A percentile compares a stretch with the other conserved stretches of the same genome.
Conservation (phyloP, 495 filamentous ascomycete genomes). For the Peziza echinospora region DNA sequence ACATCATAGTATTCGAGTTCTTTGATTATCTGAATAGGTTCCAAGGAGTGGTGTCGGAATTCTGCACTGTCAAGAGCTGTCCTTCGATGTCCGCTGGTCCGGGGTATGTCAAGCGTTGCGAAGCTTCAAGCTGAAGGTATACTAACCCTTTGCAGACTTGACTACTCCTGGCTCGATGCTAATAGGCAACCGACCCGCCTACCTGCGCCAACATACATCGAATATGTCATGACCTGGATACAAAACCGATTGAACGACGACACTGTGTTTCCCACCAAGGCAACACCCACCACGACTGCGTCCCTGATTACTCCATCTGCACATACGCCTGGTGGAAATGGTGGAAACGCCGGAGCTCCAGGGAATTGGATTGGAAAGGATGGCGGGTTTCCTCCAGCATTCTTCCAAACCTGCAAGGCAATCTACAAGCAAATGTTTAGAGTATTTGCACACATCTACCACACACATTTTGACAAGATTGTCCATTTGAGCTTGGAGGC, state of each 20-base stretch:
- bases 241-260: slow-evolving; percentile 49
- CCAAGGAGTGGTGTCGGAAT: slow-evolving; percentile 18
- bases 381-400: slow-evolving; percentile 53
- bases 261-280: slow-evolving; percentile 45
- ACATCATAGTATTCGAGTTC: slow-evolving; percentile 16
- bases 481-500: slow-evolving; percentile 43
- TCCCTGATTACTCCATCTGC: slow-evolving; percentile 28
- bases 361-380: slow-evolving; percentile 48
- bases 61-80: slow-evolving; percentile 46
- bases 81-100: slow-evolving; percentile 54
- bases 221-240: slow-evolving; percentile 55
- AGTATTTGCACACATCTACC: slow-evolving; percentile 53
- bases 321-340: slow-evolving; percentile 11
- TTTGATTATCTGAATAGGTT: slow-evolving; percentile 20
- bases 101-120: slow-evolving; percentile 29
- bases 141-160: slow-evolving; percentile 28
- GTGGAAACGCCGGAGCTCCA: slow-evolving; percentile 3
- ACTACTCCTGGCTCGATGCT: slow-evolving; percentile 50
- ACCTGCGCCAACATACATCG: slow-evolving; percentile 47
- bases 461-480: slow-evolving; percentile 41
- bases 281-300: slow-evolving; percentile 22
- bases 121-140: slow-evolving; percentile 1
- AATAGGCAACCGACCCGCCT: slow-evolving; percentile 31
- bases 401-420: slow-evolving; percentile 46
- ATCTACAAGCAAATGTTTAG: slow-evolving; percentile 70